Base-by-base conservation (phyloP, 2,329 filamentous ascomycete genomes). In the Chaetomium sp. region DNA sequence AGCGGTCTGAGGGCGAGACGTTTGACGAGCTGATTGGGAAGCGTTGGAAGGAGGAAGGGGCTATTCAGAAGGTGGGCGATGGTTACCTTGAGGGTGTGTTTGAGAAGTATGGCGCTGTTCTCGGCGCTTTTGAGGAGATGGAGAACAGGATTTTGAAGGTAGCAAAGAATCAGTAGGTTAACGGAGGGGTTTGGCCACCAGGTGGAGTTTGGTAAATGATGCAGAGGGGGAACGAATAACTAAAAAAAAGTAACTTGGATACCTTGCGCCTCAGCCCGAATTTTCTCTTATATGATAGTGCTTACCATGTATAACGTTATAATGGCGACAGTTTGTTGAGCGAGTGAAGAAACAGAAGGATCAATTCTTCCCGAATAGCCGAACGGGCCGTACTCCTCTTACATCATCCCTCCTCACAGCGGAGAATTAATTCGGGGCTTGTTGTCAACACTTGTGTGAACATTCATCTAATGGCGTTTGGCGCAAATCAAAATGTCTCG, bases 21-120 rank as follows among this genome's bases (percentile, higher is more conserved):
- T 97, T 97, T 73, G 94, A 97, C 68, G 86, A 92, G 59, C 77
- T 96, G 61, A 86, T 99, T 59, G 89, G 87, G 6, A 76, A 76
- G 67, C 78, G 94, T 60, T 99, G 94, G 94, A 83, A 82, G 59
- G 92, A 96, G 72, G 85, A 87, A 62, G 85, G 85, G 0, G 90
- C 91, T 61, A 86, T 96, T 10, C 82, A 88, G 73, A 89, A 82
- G 74, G 86, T 96, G 45, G 89, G 87, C 42, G 81, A 87, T 2
- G 92, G 94, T 1, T 99, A 91, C 72, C 79, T 83, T 60, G 73
- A 84, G 61, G 87, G 82, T 0, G 75, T 86, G 2, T 97, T 89
- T 73, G 82, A 89, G 69, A 74, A 74, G 69, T 97, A 97, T 71
- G 90, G 88, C 0, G 76, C 79, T 46, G 87, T 91, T 9, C 70